phyloP scores from a whole-genome alignment of 768 basidiomycete species.

The Auriscalpium microsporum region DNA sequence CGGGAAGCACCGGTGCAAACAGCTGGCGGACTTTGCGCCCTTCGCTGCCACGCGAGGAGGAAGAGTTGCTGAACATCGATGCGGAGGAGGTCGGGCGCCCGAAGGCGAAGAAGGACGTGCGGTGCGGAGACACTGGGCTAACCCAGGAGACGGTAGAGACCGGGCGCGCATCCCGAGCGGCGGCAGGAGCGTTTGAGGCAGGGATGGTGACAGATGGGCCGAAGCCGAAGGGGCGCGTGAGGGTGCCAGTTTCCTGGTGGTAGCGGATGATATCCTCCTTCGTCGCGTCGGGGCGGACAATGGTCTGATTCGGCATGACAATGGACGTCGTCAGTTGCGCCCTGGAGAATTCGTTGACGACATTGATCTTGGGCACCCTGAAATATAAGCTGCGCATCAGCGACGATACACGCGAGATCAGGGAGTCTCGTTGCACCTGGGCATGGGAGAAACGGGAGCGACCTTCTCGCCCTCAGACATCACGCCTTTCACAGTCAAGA shows the following conservation, averaged over 20 bases:
- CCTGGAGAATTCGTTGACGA: slow-evolving; percentile 30
- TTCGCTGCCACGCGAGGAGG: slow-evolving; percentile 14
- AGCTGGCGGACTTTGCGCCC: slow-evolving; percentile 51
- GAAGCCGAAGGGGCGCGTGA: slow-evolving; percentile 35
- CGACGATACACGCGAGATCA: not conserved
- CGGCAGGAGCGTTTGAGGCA: not conserved
- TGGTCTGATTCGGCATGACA: slow-evolving; percentile 44
- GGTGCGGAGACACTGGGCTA: not conserved
- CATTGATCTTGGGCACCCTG: not conserved
- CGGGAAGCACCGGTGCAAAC: slow-evolving; percentile 63
- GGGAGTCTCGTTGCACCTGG: not conserved
- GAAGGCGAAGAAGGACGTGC: slow-evolving; percentile 4
- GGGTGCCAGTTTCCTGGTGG: slow-evolving; percentile 33
- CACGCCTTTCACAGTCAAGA: slow-evolving; percentile 42
- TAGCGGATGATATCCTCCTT: slow-evolving; percentile 36
- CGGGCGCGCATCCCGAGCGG: not conserved
- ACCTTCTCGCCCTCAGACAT: slow-evolving; percentile 26
- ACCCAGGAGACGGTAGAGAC: slow-evolving; percentile 8
- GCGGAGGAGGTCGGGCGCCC: slow-evolving; percentile 11
- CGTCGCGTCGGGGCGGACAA: slow-evolving; percentile 28
- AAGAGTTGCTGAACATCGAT: slow-evolving; percentile 2
- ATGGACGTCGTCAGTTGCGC: slow-evolving; percentile 36
- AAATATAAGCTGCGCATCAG: not conserved
- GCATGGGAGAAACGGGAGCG: too few species aligned
- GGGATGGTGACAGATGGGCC: slow-evolving; percentile 27